Evolutionary conservation across 768 basidiomycete genomes (phyloP), one percentile per base, ranked within the genome.

Genomic region (Royoungia palumana): DNA sequence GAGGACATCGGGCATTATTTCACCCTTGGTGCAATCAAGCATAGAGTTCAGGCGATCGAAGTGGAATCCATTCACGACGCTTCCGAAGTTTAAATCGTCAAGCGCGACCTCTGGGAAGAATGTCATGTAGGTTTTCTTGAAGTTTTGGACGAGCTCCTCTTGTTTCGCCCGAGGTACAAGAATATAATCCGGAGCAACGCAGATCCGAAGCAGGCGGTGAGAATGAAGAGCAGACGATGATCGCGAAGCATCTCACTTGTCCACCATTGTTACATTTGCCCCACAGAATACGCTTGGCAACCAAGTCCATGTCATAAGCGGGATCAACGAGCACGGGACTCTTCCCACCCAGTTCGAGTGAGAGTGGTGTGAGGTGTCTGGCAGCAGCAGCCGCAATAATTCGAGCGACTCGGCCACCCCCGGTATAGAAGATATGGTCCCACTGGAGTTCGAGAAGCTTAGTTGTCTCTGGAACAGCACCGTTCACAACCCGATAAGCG

Each of bases 261-360:
- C 87, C 87, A 2, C 79, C 72, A 53, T 89, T 88, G 49, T 67
- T 72, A 9, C 69, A 69, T 64, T 88, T 89, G 1, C 81, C 86
- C 76, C 79, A 85, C 22, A 87, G 64, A 28, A 86, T 75, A 8
- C 87, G 76, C 58, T 77, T 79, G 4, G 85, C 87, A 0, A 80
- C 76, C 27, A 83, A 50, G 6, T 73, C 65, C 54, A 82, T 54
- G 35, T 74, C 71, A 53, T 63, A 66, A 20, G 69, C 66, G 7
- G 71, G 48, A 43, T 75, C 75, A 35, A 83, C 63, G 20, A 79
- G 50, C 3, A 73, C 76, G 3, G 77, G 74, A 28, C 67, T 72
- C 64, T 78, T 79, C 24, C 72, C 73, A 35, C 65, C 66, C 22
- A 66, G 56, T 35, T 66, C 70, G 2, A 71, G 58, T 4, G 61